Evolutionary conservation across 2,329 filamentous ascomycete species (phyloP).

Genomic region (Aspergillus sp.): DNA sequence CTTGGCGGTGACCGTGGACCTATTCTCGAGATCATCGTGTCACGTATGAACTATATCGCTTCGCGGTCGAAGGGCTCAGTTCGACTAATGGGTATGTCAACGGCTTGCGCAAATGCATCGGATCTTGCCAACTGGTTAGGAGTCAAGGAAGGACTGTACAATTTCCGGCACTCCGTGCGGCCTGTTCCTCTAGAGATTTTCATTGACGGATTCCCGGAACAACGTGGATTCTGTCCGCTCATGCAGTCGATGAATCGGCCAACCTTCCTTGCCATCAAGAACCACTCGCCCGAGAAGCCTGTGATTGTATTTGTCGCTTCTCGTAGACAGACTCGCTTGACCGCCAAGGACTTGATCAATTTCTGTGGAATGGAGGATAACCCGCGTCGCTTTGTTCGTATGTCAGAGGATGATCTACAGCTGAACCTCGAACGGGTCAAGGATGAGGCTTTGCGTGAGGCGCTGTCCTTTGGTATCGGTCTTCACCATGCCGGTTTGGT

Average conservation of each 20-base stretch:
- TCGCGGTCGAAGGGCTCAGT: conserved; percentile 88
- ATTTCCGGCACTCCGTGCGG: conserved; percentile 94
- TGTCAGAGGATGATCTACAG: conserved; percentile 92
- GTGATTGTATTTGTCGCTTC: conserved; percentile 99
- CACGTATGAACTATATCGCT: conserved; percentile 96
- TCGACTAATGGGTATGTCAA: conserved; percentile 96
- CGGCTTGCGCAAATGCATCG: conserved; percentile 91
- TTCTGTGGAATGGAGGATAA: conserved; percentile 99
- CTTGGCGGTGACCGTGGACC: conserved; percentile 95
- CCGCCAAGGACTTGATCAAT: conserved; percentile 94
- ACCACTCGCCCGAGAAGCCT: conserved; percentile 91
- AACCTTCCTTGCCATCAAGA: conserved; percentile 94
- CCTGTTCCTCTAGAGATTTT: conserved; percentile 94
- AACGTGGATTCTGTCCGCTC: conserved; percentile 89
- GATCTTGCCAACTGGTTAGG: conserved; percentile 96
- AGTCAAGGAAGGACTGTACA: conserved; percentile 93
- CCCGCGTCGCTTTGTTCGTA: conserved; percentile 84
- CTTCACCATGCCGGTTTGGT: conserved; percentile 96
- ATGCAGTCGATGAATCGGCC: conserved; percentile 99
- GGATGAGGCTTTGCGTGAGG: conserved; percentile 87
- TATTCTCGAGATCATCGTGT: conserved; percentile 94
- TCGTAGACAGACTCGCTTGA: conserved; percentile 88
- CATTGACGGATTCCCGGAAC: conserved; percentile 95
- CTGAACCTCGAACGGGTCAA: conserved; percentile 86
- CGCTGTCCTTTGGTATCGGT: conserved; percentile 95